These are phyloP conservation scores for Penicillium lividum DNA, from an alignment of 495 filamentous ascomycete species.

Conservation along the genomic window DNA sequence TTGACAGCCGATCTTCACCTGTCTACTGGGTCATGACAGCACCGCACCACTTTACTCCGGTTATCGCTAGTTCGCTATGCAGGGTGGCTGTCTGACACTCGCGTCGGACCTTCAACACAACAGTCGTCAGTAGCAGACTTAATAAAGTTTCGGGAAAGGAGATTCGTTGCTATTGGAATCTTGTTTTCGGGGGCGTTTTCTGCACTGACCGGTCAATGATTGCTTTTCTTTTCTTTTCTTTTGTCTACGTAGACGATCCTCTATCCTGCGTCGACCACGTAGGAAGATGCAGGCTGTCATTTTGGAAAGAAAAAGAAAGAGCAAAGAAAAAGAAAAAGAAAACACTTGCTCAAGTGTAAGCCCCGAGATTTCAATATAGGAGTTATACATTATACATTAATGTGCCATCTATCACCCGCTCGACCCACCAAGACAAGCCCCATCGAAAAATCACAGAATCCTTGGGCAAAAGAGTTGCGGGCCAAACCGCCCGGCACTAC, in stretches of 20 bases:
- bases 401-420: neutral
- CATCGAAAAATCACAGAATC: neutral
- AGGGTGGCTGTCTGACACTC: constrained; percentile 4
- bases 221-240: neutral
- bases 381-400: neutral
- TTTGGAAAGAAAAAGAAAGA: neutral
- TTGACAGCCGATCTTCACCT: constrained; percentile 7
- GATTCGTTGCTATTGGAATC: neutral
- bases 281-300: neutral
- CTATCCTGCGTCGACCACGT: neutral
- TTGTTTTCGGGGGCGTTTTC: neutral
- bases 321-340: neutral
- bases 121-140: constrained; percentile 3
- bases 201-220: neutral
- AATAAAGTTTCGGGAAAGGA: neutral
- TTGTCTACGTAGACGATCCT: neutral
- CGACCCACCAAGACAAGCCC: neutral
- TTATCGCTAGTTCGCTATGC: constrained; percentile 5
- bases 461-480: neutral
- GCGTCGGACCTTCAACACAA: constrained; percentile 14
- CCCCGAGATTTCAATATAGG: too few relatives aligned
- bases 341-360: too few relatives aligned
- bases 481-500: constrained; percentile 1
- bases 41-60: constrained; percentile 2
- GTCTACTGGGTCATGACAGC: constrained; percentile 2